Conservation (phyloP, 140 eudicot genomes). For the Erigeron philadelphicus region DNA sequence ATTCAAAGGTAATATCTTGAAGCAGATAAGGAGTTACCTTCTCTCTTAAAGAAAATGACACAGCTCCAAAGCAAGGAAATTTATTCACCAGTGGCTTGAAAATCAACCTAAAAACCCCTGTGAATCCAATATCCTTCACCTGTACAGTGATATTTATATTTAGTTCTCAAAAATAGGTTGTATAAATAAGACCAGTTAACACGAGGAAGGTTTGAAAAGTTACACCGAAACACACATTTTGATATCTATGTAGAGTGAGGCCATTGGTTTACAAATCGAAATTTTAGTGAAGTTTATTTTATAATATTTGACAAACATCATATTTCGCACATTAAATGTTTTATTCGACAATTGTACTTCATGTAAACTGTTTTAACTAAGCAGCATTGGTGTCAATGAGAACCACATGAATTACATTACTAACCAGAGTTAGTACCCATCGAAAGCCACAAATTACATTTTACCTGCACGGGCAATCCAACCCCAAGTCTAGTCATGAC, state of each 20-base stretch:
- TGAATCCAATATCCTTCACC: constrained; percentile 84
- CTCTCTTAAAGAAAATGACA: constrained; percentile 68
- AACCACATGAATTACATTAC: background rate
- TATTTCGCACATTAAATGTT: constrained; percentile 1
- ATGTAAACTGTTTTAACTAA: background rate
- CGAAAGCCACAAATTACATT: constrained; percentile 2
- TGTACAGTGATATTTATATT: constrained; percentile 29
- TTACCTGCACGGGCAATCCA: constrained; percentile 91
- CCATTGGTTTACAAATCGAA: background rate
- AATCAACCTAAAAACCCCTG: constrained; percentile 93
- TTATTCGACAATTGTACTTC: constrained; percentile 9
- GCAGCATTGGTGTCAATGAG: background rate
- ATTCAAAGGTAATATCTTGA: background rate
- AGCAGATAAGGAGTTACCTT: constrained; percentile 44
- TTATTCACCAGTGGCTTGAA: constrained; percentile 86
- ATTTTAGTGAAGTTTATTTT: constrained; percentile 3
- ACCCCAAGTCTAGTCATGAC: constrained; percentile 92
- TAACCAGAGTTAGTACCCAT: too few relatives aligned
- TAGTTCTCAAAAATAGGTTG: constrained; percentile 1
- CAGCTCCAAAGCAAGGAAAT: constrained; percentile 95
- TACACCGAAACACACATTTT: background rate
- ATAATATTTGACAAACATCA: constrained; percentile 7
- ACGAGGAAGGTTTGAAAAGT: background rate
- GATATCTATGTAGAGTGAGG: background rate
- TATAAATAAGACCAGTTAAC: background rate